Conservation (phyloP, 2,329 filamentous ascomycete species). For the Ceratocystis eucalypticola region DNA sequence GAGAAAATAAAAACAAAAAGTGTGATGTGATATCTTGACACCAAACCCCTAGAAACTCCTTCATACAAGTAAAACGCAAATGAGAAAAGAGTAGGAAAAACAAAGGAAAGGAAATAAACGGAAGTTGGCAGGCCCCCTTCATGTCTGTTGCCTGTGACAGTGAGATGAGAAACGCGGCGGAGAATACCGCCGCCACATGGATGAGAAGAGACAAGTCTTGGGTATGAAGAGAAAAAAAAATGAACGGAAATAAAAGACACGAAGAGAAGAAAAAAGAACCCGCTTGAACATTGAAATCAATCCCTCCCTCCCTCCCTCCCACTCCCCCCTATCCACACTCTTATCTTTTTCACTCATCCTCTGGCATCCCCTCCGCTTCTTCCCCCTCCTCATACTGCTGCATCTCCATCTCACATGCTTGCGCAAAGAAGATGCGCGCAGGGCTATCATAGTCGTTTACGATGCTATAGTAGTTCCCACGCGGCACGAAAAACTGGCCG, state of each 20-base stretch:
- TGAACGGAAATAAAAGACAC: neutral
- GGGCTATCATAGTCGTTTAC: slow-evolving; percentile 59
- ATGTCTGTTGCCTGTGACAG: neutral
- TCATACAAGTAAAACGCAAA: neutral
- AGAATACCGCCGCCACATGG: neutral
- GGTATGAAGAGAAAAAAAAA: neutral
- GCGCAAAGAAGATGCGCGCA: slow-evolving; percentile 80
- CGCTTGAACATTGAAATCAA: neutral
- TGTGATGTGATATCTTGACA: slow-evolving; percentile 1
- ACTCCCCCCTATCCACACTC: neutral
- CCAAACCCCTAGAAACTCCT: neutral
- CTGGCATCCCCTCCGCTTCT: slow-evolving; percentile 32
- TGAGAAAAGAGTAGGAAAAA: neutral
- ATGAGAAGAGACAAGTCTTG: neutral
- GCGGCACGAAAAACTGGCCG: slow-evolving; percentile 85
- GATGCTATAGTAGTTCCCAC: slow-evolving; percentile 92
- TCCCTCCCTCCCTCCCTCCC: neutral
- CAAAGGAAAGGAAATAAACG: neutral
- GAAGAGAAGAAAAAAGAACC: neutral
- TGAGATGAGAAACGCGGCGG: neutral
- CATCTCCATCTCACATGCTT: slow-evolving; percentile 53
- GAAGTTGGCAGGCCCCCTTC: neutral
- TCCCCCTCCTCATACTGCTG: slow-evolving; percentile 25
- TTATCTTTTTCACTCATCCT: slow-evolving; percentile 19
- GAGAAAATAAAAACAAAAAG: neutral